Evolutionary conservation across 1,284 basidiomycete genomes (phyloP).

Genomic region (Ceratobasidium sp.): DNA sequence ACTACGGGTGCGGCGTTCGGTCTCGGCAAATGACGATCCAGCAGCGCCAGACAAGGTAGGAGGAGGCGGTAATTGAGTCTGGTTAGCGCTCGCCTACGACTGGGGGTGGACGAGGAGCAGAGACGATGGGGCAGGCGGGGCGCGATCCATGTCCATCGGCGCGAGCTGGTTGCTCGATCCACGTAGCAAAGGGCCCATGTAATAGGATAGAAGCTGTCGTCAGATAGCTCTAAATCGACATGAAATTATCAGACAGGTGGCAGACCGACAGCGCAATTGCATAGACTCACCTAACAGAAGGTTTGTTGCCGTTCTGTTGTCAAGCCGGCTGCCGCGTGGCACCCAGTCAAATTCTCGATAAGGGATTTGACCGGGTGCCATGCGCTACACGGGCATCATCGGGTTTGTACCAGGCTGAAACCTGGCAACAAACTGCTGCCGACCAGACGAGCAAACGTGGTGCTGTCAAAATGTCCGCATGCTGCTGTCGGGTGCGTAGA

Average conservation of each 20-base stretch:
- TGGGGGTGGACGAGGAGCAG: constrained; percentile 71
- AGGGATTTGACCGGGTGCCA: background rate
- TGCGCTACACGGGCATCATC: background rate
- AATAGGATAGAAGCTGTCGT: background rate
- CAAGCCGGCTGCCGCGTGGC: background rate
- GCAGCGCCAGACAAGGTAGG: constrained; percentile 32
- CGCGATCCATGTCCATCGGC: constrained; percentile 83
- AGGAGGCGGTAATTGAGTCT: constrained; percentile 43
- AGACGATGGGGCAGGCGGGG: constrained; percentile 57
- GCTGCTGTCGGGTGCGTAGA: background rate
- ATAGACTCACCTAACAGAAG: background rate
- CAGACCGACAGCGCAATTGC: background rate
- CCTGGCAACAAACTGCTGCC: background rate
- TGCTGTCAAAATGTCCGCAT: background rate
- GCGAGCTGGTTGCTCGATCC: constrained; percentile 74
- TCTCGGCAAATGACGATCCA: constrained; percentile 5
- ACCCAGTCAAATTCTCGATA: background rate
- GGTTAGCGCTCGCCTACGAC: constrained; percentile 50
- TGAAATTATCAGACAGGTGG: background rate
- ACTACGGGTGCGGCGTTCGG: constrained; percentile 30
- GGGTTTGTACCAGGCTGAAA: background rate
- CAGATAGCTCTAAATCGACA: constrained; percentile 9
- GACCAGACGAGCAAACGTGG: background rate
- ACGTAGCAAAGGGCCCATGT: constrained; percentile 47
- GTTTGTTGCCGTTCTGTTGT: background rate